Conservation (phyloP, 345 rosid species). For the Cardamine chenopodiifolia region DNA sequence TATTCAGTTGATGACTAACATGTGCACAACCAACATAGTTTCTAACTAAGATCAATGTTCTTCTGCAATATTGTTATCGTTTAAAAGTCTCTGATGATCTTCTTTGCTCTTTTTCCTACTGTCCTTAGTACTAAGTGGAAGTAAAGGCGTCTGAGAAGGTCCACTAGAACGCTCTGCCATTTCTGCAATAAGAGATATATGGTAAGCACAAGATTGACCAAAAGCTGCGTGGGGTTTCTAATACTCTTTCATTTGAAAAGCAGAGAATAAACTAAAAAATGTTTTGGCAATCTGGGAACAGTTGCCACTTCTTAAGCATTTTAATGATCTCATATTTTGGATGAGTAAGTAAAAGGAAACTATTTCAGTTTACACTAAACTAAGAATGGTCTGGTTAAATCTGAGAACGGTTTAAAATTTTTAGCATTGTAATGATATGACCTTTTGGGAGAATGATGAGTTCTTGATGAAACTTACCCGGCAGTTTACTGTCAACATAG, state of each 20-base stretch:
- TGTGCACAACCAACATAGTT: background rate
- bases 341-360: background rate
- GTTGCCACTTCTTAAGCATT: background rate
- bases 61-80: conserved; percentile 47
- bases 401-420: background rate
- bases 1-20: background rate
- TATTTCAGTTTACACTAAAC: background rate
- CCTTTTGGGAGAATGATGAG: background rate
- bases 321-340: background rate
- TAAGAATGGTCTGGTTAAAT: background rate
- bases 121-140: conserved; percentile 61
- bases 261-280: background rate
- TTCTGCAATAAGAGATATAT: conserved; percentile 50
- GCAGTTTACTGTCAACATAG: conserved; percentile 70
- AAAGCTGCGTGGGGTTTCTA: background rate
- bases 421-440: background rate
- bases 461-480: conserved; percentile 50
- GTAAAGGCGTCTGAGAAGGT: conserved; percentile 44
- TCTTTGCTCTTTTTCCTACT: conserved; percentile 62
- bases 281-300: background rate
- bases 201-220: background rate
- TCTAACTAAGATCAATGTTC: conserved; percentile 23
- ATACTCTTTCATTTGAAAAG: background rate
- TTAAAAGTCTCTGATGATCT: conserved; percentile 60
- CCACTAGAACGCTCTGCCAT: conserved; percentile 64